Evolutionary conservation across 176 grass and related monocot species (phyloP), one percentile per base, ranked within the genome.

Genomic region (Phoenix dactylifera): DNA sequence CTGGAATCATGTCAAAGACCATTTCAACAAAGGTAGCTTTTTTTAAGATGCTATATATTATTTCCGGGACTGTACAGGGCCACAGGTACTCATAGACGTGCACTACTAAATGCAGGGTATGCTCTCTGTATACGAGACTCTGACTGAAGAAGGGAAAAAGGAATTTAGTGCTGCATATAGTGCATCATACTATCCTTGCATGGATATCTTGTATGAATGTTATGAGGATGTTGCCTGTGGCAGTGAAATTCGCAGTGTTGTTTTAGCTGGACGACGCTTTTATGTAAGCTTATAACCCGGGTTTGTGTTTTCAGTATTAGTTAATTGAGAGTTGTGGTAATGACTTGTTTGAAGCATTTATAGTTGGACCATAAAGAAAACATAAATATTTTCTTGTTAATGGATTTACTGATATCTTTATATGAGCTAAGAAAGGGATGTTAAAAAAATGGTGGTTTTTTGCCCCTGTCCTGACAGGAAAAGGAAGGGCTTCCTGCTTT

Each of bases 401-500:
- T 44, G 1, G 12, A 44, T 14, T 14, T 44, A 39, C 32, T 28
- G 4, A 5, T 1, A 44, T 14, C 10, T 44, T 44, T 14, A 14
- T 10, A 12, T 44, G 10, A 14, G 35, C 35, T 14, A 44, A 44
- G 9, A 12, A 44, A 44, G 35, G 35, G 35, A 44, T 44, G 35
- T 44, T 44, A 44, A 23, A 26, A 49, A 14, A 26, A 25, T 70
- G 25, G 10, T 23, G 17, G 7, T 10, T 17, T 54, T 6, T 19
- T 18, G 18, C 3, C 4, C 6, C 10, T 26, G 3, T 44, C 35
- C 9, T 54, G 58, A 67, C 79, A 90, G 87, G 87, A 86, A 59
- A 90, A 90, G 72, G 87, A 90, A 62, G 87, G 82, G 2, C 79
- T 90, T 29, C 87, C 87, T 7, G 82, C 87, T 74, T 90, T 90